Evolutionary conservation across 2,329 filamentous ascomycete genomes (phyloP).

Genomic region (Tolypocladium pustulatum): DNA sequence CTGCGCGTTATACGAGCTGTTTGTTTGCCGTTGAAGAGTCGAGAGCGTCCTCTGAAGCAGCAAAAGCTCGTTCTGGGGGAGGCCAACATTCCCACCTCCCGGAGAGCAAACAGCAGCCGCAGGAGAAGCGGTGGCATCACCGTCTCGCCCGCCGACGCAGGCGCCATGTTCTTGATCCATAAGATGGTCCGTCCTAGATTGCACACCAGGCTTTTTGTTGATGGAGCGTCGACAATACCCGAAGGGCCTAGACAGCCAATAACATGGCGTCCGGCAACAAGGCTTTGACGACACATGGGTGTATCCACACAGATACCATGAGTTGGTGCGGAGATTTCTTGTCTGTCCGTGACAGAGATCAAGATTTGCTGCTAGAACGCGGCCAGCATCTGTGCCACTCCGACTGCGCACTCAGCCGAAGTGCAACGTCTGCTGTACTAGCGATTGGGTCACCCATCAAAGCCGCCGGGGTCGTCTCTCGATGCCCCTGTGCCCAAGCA

Average conservation of each 20-base stretch:
- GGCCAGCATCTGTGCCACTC: not conserved
- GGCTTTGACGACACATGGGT: not conserved
- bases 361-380: not conserved
- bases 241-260: not conserved
- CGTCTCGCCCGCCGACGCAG: not conserved
- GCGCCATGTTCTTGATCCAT: not conserved
- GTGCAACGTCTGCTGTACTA: slow-evolving; percentile 1
- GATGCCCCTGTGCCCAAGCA: not conserved
- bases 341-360: not conserved
- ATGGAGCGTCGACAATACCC: not conserved
- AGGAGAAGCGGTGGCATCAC: not conserved
- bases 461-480: not conserved
- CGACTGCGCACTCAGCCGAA: slow-evolving; percentile 5
- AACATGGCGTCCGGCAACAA: not conserved
- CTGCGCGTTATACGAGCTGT: not conserved
- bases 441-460: slow-evolving; percentile 1
- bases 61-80: not conserved
- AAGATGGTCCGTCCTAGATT: too few relatives aligned
- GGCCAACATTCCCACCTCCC: not conserved
- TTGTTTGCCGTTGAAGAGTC: not conserved
- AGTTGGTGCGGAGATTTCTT: not conserved
- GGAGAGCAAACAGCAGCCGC: not conserved
- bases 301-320: too few relatives aligned
- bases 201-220: too few relatives aligned
- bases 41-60: not conserved